Conservation (phyloP, 2,329 filamentous ascomycete species). For the Knoxdaviesia proteae region DNA sequence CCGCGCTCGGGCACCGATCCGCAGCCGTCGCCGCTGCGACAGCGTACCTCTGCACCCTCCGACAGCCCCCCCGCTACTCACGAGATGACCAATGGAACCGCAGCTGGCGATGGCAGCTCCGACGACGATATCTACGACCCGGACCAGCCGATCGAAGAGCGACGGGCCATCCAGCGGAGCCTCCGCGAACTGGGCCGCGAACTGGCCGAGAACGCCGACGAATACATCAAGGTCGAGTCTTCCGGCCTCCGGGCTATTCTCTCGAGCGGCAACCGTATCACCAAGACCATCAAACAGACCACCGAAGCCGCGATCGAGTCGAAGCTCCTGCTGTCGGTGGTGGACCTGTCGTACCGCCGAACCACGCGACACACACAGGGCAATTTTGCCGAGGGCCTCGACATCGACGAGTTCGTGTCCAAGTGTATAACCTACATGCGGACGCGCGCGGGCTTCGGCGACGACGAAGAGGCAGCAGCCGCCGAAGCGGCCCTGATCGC, state of each 20-base stretch:
- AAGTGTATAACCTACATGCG: constrained; percentile 83
- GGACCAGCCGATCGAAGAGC: constrained; percentile 56
- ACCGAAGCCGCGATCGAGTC: constrained; percentile 81
- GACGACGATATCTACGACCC: constrained; percentile 47
- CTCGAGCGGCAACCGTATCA: constrained; percentile 40
- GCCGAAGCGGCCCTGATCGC: constrained; percentile 9
- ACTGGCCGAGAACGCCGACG: constrained; percentile 45
- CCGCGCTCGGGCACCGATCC: too few species aligned
- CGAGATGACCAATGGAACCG: too few species aligned
- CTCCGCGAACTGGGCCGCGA: constrained; percentile 45
- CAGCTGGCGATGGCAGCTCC: constrained; percentile 3
- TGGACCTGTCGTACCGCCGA: constrained; percentile 63
- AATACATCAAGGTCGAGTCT: constrained; percentile 46
- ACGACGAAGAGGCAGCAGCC: constrained; percentile 18
- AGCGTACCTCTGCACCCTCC: too few species aligned
- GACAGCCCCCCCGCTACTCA: too few species aligned
- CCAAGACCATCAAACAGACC: constrained; percentile 60
- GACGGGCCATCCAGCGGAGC: constrained; percentile 47
- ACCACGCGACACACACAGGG: constrained; percentile 55
- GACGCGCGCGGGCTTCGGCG: constrained; percentile 32
- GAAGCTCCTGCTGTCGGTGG: constrained; percentile 59
- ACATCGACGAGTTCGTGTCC: constrained; percentile 78
- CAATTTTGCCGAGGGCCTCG: constrained; percentile 52
- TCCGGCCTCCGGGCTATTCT: constrained; percentile 45
- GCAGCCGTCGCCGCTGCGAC: too few species aligned